phyloP scores from a whole-genome alignment of 768 basidiomycete species.

The Hypsizygus marmoreus region DNA sequence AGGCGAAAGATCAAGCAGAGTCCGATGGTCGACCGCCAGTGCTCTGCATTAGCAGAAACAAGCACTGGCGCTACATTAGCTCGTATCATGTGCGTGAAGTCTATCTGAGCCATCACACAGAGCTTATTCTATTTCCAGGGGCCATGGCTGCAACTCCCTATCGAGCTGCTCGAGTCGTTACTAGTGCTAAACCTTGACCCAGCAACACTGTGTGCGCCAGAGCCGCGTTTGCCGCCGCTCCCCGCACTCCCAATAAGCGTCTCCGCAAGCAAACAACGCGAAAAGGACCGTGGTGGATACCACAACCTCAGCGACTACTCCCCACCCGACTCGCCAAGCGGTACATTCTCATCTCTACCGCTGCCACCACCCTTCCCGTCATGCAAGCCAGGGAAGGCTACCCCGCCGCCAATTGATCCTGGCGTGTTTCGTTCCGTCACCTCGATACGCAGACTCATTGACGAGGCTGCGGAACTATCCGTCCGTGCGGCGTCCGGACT shows the following conservation, averaged over 20 bases:
- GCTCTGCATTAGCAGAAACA: conserved; percentile 88
- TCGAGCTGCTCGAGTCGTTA: conserved; percentile 83
- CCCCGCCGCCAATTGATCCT: conserved; percentile 87
- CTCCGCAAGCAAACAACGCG: conserved; percentile 37
- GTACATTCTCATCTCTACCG: conserved; percentile 34
- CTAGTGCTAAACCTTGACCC: conserved; percentile 80
- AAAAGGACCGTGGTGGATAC: conserved; percentile 51
- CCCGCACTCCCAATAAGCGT: conserved; percentile 27
- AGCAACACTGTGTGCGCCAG: conserved; percentile 53
- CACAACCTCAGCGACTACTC: conserved; percentile 42
- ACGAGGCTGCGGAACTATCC: conserved; percentile 87
- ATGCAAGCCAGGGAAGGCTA: conserved; percentile 63
- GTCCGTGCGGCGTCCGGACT: conserved; percentile 87
- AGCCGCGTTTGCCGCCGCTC: conserved; percentile 39
- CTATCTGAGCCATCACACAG: conserved; percentile 8
- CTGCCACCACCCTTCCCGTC: conserved; percentile 51
- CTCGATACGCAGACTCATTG: conserved; percentile 77
- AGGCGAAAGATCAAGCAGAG: conserved; percentile 33
- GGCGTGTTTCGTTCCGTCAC: conserved; percentile 81
- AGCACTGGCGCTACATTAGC: conserved; percentile 93
- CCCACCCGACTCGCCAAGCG: conserved; percentile 48
- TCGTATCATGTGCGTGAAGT: conserved; percentile 75
- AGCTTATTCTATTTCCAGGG: conserved; percentile 54
- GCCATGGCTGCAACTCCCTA: conserved; percentile 87
- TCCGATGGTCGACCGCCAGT: conserved; percentile 59